phyloP scores from a whole-genome alignment of 2,329 filamentous ascomycete species.

The Fusarium humuli region DNA sequence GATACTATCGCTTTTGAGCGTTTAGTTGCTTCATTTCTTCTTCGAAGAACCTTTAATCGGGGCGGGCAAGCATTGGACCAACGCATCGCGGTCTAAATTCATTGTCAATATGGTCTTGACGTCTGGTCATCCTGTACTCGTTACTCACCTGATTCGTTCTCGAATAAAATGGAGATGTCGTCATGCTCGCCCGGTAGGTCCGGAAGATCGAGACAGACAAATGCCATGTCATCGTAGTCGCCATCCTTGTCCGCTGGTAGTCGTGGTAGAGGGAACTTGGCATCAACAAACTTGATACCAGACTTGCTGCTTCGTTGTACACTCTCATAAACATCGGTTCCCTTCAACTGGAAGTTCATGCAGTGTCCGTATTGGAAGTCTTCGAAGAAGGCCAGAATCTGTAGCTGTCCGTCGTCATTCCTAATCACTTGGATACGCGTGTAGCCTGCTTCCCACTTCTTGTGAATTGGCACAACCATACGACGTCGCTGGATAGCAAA shows the following conservation, averaged over 20 bases:
- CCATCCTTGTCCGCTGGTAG: slow-evolving; percentile 63
- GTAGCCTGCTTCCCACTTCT: slow-evolving; percentile 89
- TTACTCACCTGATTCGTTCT: slow-evolving; percentile 77
- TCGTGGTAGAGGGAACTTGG: slow-evolving; percentile 87
- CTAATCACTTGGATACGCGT: slow-evolving; percentile 82
- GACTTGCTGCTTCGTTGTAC: slow-evolving; percentile 73
- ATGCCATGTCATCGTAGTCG: slow-evolving; percentile 72
- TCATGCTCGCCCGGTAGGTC: slow-evolving; percentile 94
- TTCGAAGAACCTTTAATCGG: slow-evolving; percentile 62
- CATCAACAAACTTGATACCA: slow-evolving; percentile 84
- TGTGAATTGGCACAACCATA: slow-evolving; percentile 93
- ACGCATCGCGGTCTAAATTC: slow-evolving; percentile 64
- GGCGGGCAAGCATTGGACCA: slow-evolving; percentile 66
- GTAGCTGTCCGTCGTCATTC: slow-evolving; percentile 76
- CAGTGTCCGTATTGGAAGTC: slow-evolving; percentile 88
- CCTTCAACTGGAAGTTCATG: slow-evolving; percentile 89
- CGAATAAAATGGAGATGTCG: slow-evolving; percentile 88
- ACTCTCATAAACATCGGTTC: slow-evolving; percentile 83
- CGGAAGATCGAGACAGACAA: slow-evolving; percentile 86
- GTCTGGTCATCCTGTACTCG: background rate
- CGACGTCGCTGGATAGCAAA: slow-evolving; percentile 86
- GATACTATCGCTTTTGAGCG: slow-evolving; percentile 9
- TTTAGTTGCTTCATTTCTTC: slow-evolving; percentile 46
- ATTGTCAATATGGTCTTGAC: slow-evolving; percentile 35
- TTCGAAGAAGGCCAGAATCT: slow-evolving; percentile 88